Evolutionary conservation across 2,329 filamentous ascomycete species (phyloP).

Genomic region (Neophaeococcomyces aloes): DNA sequence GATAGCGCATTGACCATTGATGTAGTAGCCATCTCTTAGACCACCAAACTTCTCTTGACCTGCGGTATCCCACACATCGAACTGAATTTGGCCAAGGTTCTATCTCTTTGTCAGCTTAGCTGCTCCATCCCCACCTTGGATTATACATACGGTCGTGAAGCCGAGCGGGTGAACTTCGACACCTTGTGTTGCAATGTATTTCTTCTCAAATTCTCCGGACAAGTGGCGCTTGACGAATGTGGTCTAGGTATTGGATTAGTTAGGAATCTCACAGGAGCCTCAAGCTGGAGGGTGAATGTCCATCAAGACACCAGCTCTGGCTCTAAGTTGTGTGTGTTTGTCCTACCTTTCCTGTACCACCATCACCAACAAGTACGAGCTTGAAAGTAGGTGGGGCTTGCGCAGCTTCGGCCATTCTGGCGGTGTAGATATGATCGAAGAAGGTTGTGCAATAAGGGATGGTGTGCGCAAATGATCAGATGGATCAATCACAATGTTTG

Average conservation of each 20-base stretch:
- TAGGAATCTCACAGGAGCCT: no score
- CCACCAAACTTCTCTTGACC: constrained; percentile 99
- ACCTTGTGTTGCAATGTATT: constrained; percentile 99
- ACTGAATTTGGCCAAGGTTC: constrained; percentile 94
- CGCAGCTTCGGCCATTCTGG: constrained; percentile 51
- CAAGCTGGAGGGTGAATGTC: no score
- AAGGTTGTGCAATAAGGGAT: neutral
- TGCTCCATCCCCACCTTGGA: no score
- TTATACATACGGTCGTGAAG: constrained; percentile 85
- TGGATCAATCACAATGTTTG: no score
- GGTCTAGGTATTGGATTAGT: constrained; percentile 55
- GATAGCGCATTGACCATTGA: constrained; percentile 99
- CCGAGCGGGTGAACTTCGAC: constrained; percentile 97
- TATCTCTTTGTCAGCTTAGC: constrained; percentile 27
- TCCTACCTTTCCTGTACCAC: constrained; percentile 96
- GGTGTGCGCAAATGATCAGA: no score
- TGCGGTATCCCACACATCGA: constrained; percentile 98
- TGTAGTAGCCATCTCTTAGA: constrained; percentile 99
- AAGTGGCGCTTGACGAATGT: constrained; percentile 99
- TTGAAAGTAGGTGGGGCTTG: constrained; percentile 75
- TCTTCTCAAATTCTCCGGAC: constrained; percentile 99
- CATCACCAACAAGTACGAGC: constrained; percentile 98
- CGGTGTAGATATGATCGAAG: neutral
- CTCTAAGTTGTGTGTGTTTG: no score
- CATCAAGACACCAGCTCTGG: no score